A percentile compares a stretch with the other conserved stretches of the same genome.
phyloP scores from a whole-genome alignment of 1,284 basidiomycete species.

The Rhodotorula sp. region DNA sequence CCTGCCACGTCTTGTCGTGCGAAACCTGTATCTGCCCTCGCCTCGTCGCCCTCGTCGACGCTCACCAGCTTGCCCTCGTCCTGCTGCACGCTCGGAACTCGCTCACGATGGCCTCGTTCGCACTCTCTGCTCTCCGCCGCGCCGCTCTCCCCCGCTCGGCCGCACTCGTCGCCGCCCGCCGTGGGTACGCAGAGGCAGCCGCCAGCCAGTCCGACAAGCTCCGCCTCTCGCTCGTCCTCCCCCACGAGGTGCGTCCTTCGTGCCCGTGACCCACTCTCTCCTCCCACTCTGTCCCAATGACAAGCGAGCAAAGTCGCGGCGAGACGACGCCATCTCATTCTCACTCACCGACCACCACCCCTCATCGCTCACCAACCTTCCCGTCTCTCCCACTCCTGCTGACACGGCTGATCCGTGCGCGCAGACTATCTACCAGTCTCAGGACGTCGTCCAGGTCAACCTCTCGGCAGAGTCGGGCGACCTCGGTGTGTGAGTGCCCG shows the following conservation, averaged over 20 bases:
- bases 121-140: slow-evolving; percentile 11
- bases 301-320: background rate
- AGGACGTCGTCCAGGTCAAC: slow-evolving; percentile 91
- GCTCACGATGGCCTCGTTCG: background rate
- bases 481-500: slow-evolving; percentile 70
- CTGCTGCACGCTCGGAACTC: background rate
- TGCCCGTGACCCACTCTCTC: background rate
- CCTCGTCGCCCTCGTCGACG: too few relatives aligned
- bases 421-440: slow-evolving; percentile 79
- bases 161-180: slow-evolving; percentile 23
- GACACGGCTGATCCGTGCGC: too few relatives aligned
- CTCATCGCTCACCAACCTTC: background rate
- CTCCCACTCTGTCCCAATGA: background rate
- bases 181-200: slow-evolving; percentile 71
- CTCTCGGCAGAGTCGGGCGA: slow-evolving; percentile 89
- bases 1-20: too few relatives aligned
- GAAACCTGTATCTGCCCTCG: too few relatives aligned
- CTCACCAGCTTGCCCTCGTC: too few relatives aligned
- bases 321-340: background rate
- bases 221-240: slow-evolving; percentile 81
- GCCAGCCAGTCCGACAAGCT: slow-evolving; percentile 66
- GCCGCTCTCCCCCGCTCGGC: slow-evolving; percentile 8
- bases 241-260: slow-evolving; percentile 71
- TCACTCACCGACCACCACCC: background rate
- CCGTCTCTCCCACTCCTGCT: background rate